These are phyloP conservation scores for Cerioporus squamosus DNA, from an alignment of 1,284 basidiomycete species.

Conservation along the genomic window DNA sequence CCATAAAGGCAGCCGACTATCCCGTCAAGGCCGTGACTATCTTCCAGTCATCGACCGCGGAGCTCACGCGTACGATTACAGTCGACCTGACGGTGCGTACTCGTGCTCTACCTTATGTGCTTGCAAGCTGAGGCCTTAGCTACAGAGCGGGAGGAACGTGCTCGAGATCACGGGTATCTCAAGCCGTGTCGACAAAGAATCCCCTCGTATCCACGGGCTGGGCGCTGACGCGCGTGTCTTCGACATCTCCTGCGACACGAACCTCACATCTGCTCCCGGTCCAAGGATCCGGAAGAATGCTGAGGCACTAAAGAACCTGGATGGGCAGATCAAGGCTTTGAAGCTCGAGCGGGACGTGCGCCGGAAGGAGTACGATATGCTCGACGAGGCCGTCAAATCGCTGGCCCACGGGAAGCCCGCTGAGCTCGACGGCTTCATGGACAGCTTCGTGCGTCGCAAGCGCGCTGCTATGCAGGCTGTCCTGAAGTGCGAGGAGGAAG, in stretches of 20 bases:
- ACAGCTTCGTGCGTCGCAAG: conserved; percentile 44
- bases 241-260: conserved; percentile 49
- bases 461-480: conserved; percentile 43
- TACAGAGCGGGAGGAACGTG: conserved; percentile 52
- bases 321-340: conserved; percentile 39
- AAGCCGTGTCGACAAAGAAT: conserved; percentile 50
- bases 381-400: conserved; percentile 43
- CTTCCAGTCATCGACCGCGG: conserved; percentile 40
- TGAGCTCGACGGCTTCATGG: conserved; percentile 45
- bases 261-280: neutral
- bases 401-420: conserved; percentile 27
- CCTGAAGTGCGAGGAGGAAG: conserved; percentile 40
- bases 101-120: no score
- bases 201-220: conserved; percentile 52
- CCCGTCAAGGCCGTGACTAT: conserved; percentile 42
- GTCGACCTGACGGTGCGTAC: conserved; percentile 37
- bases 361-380: conserved; percentile 44
- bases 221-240: conserved; percentile 47
- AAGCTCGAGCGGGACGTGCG: conserved; percentile 42
- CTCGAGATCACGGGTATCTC: conserved; percentile 51
- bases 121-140: no score
- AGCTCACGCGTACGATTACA: conserved; percentile 38
- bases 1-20: neutral
- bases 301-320: conserved; percentile 40
- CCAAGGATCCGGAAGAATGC: conserved; percentile 22